Base-by-base conservation (phyloP, 139 green algal species). In the Axilococcus clingmanii region DNA sequence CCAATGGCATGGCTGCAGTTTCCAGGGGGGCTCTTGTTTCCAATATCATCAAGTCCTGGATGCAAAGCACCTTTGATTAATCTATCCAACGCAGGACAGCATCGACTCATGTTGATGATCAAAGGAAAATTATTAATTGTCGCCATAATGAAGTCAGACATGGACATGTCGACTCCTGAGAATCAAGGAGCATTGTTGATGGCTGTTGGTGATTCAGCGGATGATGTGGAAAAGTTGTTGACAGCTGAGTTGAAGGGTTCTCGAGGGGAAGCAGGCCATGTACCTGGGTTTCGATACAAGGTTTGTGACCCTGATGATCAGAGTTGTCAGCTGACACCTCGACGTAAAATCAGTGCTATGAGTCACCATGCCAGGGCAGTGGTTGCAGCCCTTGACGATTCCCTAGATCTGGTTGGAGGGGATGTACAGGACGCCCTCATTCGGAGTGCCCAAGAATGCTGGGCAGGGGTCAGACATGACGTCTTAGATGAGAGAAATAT, bases 201-300 rank as follows among this genome's bases (percentile, higher is more conserved):
- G 4, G 29, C 52, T 19, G 23, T 53, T 32, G 42, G n/a, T 27
- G 35, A 14, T 16, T 44, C 49, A 12, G 40, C 42, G 12, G 20
- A 24, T 33, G 23, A 36, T 15, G 40, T 63, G 30, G 49, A 40
- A 11, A 35, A 42, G 4, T 30, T 52, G 48, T 35, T 65, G 35
- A n/a, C n/a, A n/a, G n/a, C n/a, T n/a, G n/a, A n/a, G n/a, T n/a
- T n/a, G n/a, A n/a, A n/a, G n/a, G n/a, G n/a, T n/a, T n/a, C n/a
- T n/a, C n/a, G n/a, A n/a, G n/a, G n/a, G n/a, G 60, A 68, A 6
- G 5, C 55, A 15, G 17, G 34, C 1, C 60, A 68, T 55, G 30
- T 68, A 9, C 60, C 60, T 11, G 60, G 60, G n/a, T 68, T 41
- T 32, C 40, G 60, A 14, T 68, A 63, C 41, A n/a, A n/a, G n/a